Base-by-base conservation (phyloP, 257 asterid genomes). In the Solanum chiquidenum region DNA sequence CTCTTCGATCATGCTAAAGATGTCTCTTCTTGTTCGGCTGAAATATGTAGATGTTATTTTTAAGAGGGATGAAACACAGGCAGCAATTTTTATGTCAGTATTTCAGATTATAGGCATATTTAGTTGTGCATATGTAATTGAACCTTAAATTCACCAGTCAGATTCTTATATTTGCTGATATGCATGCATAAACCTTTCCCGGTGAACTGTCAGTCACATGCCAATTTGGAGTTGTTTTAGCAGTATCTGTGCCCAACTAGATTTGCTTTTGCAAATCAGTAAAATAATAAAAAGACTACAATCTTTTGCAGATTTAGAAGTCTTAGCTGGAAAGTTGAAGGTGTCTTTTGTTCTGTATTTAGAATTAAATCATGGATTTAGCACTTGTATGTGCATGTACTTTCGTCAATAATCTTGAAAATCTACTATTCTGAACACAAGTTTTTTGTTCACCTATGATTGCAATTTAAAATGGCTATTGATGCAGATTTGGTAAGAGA, bases 401-500 rank as follows among this genome's bases (percentile, higher is more conserved):
- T 79, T 44, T 44, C 40, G 2, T 46, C 27, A 46, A 79, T 46
- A 46, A 49, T 29, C 42, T 80, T 80, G 42, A 80, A 44, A 46
- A 52, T 31, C 27, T 46, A 46, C 29, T 46, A 80, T 46, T 80
- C 85, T 80, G 42, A 44, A 80, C 29, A 6, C 2, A 80, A 46
- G 85, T 80, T 3, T 79, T 73, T 18, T 80, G 85, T 16, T 49
- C 69, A 80, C 69, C 85, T 80, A 29, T 49, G 68, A 44, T 31
- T 46, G 85, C 68, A 80, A 10, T 80, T 46, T 80, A 46, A 46
- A 64, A 80, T 80, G 42, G 69, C 29, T 80, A 46, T 46, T 62
- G 73, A 68, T 90, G 88, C 86, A 97, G 99, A 89, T 92, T 18
- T 86, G 99, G 99, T 34, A 91, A 90, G 91, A 91, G 99, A 83